These are phyloP conservation scores for Trichoderma virens DNA, from an alignment of 495 filamentous ascomycete genomes.

Conservation along the genomic window DNA sequence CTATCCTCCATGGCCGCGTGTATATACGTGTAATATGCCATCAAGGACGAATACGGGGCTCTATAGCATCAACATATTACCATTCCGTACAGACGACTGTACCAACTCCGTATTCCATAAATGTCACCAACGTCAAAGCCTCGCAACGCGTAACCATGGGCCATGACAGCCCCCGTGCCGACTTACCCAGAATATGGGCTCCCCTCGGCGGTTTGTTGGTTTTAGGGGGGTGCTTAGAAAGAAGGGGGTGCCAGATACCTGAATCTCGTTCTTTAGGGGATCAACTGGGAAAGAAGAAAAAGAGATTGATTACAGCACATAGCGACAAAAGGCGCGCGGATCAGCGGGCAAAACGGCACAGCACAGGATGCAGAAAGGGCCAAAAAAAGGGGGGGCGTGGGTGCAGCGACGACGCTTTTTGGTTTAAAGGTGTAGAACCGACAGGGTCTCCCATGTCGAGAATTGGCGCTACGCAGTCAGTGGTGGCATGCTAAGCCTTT, in stretches of 20 bases:
- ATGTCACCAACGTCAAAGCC: background rate
- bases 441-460: background rate
- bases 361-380: background rate
- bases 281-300: background rate
- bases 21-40: no score
- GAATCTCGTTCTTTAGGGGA: no score
- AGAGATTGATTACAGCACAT: background rate
- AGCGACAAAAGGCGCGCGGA: background rate
- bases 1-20: background rate
- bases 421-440: background rate
- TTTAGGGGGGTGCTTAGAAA: background rate
- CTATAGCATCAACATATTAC: no score
- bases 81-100: no score
- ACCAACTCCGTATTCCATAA: background rate
- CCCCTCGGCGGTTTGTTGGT: background rate
- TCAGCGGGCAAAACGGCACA: constrained; percentile 7
- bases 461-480: constrained; percentile 6
- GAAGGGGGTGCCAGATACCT: background rate
- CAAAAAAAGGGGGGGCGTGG: background rate
- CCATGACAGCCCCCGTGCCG: background rate
- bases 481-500: constrained; percentile 6
- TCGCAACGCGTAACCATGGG: constrained; percentile 2
- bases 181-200: background rate
- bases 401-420: background rate
- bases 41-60: no score